These are phyloP conservation scores for Neonothopanus nambi DNA, from an alignment of 1,284 basidiomycete species.

Conservation along the genomic window DNA sequence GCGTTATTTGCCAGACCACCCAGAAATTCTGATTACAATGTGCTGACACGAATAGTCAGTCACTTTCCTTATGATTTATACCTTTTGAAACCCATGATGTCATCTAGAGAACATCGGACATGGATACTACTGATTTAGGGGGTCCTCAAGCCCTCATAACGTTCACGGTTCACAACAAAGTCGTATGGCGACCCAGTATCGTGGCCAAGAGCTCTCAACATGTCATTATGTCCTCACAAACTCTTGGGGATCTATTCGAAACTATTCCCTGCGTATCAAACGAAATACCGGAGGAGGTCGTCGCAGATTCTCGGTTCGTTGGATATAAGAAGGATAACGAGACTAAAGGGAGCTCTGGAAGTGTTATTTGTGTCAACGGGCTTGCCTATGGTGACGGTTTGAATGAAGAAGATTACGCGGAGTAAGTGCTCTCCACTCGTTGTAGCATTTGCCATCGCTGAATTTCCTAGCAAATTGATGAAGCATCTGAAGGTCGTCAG, in stretches of 20 bases:
- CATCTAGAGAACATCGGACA: constrained; percentile 32
- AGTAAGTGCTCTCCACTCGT: constrained; percentile 40
- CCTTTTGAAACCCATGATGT: constrained; percentile 10
- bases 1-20: constrained; percentile 62
- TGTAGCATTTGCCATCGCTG: constrained; percentile 1
- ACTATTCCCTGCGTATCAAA: constrained; percentile 66
- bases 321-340: constrained; percentile 31
- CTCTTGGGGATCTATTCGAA: constrained; percentile 62
- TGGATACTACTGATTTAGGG: constrained; percentile 21
- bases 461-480: constrained; percentile 51
- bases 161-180: constrained; percentile 57
- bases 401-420: constrained; percentile 52
- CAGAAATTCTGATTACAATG: constrained; percentile 67
- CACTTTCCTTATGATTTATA: constrained; percentile 5
- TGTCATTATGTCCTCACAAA: constrained; percentile 67
- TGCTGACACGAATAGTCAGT: constrained; percentile 46
- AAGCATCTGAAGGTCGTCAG: constrained; percentile 33
- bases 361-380: constrained; percentile 61
- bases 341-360: constrained; percentile 31
- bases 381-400: constrained; percentile 56
- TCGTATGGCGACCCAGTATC: constrained; percentile 60
- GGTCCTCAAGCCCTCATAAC: constrained; percentile 50
- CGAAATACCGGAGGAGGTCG: constrained; percentile 46
- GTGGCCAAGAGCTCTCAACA: constrained; percentile 69
- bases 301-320: constrained; percentile 34